Evolutionary conservation across 2,329 filamentous ascomycete genomes (phyloP), one percentile per base, ranked within the genome.

Genomic region (Ceratocystis alfenasii): DNA sequence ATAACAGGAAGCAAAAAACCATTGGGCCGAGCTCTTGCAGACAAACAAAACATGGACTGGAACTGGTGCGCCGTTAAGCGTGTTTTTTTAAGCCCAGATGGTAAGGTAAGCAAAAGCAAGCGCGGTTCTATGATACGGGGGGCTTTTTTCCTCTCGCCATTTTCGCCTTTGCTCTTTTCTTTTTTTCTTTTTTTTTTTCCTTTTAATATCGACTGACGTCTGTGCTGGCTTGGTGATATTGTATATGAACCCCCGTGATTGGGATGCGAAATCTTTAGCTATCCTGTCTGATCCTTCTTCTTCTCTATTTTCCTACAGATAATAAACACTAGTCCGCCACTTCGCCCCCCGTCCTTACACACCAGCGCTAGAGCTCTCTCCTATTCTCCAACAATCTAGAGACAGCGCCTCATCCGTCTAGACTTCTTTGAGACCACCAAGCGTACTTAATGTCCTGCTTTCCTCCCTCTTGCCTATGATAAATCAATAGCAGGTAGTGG

Each of bases 201-300:
- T 20, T 36, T 20, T 30, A 59, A 59, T 36, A 59, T 59, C 28
- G 10, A 41, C 36, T 15, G 36, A 59, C 28, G 28, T 59, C 55
- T 59, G 55, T 59, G 55, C 55, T 59, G 55, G 25, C 28, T 59
- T 59, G 15, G 55, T 59, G 55, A 33, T 59, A 59, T 59, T 25
- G 10, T 25, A 53, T 8, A n/a, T 20, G 22, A 53, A 25, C 15
- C 25, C 20, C 55, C 55, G 30, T 30, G 25, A 59, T 30, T 36
- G 28, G 55, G 53, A 20, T 59, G 17, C 33, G 15, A 33, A 28
- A n/a, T 59, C 22, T 36, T 15, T 33, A 36, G 15, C 53, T 30
- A n/a, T 36, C 22, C 55, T 36, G 33, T 36, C 55, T 17, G 7
- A 59, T 59, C 55, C 55, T 57, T 30, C 22, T 36, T 36, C 33